Conservation (phyloP, 1,284 basidiomycete species). For the Erythrobasidium hasegawianum region DNA sequence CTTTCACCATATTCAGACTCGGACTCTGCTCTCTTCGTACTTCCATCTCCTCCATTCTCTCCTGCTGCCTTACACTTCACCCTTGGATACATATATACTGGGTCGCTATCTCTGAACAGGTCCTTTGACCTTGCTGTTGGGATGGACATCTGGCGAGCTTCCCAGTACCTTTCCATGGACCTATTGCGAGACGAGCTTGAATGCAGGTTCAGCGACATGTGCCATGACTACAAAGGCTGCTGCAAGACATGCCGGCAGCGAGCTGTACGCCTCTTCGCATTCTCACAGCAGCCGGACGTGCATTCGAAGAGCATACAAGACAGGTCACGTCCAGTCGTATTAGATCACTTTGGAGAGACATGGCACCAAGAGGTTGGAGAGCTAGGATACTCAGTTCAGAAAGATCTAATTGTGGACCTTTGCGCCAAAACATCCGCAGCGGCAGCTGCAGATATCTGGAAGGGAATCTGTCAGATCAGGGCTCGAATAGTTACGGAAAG, state of each 20-base stretch:
- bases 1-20: slow-evolving; percentile 52
- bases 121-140: slow-evolving; percentile 89
- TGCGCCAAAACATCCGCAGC: slow-evolving; percentile 61
- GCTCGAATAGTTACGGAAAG: slow-evolving; percentile 44
- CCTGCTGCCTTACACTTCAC: slow-evolving; percentile 91
- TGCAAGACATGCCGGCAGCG: slow-evolving; percentile 50
- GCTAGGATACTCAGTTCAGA: slow-evolving; percentile 63
- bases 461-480: slow-evolving; percentile 42
- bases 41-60: slow-evolving; percentile 91
- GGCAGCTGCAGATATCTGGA: slow-evolving; percentile 61
- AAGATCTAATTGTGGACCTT: slow-evolving; percentile 65
- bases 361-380: slow-evolving; percentile 77
- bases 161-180: slow-evolving; percentile 74
- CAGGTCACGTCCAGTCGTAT: slow-evolving; percentile 67
- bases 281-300: slow-evolving; percentile 69
- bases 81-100: slow-evolving; percentile 88
- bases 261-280: slow-evolving; percentile 73
- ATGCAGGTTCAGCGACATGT: slow-evolving; percentile 75
- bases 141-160: slow-evolving; percentile 80
- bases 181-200: slow-evolving; percentile 73
- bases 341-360: slow-evolving; percentile 74
- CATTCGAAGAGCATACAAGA: slow-evolving; percentile 66
- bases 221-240: slow-evolving; percentile 25
- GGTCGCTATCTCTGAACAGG: slow-evolving; percentile 85
- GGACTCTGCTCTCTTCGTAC: slow-evolving; percentile 56